These are phyloP conservation scores for Paraconiothyrium brasiliense DNA, from an alignment of 2,329 filamentous ascomycete genomes.

Conservation along the genomic window DNA sequence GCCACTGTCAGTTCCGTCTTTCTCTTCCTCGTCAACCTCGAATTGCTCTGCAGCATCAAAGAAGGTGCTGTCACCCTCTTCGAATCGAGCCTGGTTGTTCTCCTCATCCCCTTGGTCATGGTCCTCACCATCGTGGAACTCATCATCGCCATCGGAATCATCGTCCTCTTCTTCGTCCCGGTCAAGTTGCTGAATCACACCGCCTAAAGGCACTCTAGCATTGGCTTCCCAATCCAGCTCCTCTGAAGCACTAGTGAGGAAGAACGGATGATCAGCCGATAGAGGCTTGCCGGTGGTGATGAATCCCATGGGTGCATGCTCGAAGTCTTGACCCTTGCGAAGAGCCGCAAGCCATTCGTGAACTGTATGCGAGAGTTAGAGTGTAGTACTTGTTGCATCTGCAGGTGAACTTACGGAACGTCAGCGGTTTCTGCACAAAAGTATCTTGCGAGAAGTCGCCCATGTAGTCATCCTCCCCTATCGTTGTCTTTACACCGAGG, in stretches of 20 bases:
- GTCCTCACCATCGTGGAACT: conserved; percentile 17
- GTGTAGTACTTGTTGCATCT: not conserved
- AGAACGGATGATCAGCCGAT: conserved; percentile 62
- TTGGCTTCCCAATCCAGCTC: conserved; percentile 6
- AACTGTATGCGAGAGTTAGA: conserved; percentile 46
- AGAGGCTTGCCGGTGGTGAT: conserved; percentile 63
- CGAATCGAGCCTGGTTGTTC: conserved; percentile 5
- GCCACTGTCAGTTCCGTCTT: not conserved
- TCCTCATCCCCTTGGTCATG: conserved; percentile 9
- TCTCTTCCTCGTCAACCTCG: conserved; percentile 7
- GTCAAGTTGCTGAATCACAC: conserved; percentile 4
- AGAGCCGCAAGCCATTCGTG: conserved; percentile 66
- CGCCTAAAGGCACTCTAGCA: not conserved
- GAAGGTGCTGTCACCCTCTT: conserved; percentile 19
- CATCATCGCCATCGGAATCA: conserved; percentile 18
- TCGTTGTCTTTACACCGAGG: conserved; percentile 27
- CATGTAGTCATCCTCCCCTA: conserved; percentile 3
- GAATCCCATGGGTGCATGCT: conserved; percentile 68
- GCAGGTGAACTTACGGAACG: conserved; percentile 29
- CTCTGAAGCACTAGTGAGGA: conserved; percentile 36
- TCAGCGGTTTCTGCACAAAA: conserved; percentile 39
- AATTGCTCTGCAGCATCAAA: conserved; percentile 18
- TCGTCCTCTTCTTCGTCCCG: conserved; percentile 20
- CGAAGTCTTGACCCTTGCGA: conserved; percentile 65
- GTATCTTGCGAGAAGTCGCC: conserved; percentile 16